These are phyloP conservation scores for Phaeodactylum tricornutum DNA, from an alignment of 108 stramenopile genomes.

Conservation along the genomic window DNA sequence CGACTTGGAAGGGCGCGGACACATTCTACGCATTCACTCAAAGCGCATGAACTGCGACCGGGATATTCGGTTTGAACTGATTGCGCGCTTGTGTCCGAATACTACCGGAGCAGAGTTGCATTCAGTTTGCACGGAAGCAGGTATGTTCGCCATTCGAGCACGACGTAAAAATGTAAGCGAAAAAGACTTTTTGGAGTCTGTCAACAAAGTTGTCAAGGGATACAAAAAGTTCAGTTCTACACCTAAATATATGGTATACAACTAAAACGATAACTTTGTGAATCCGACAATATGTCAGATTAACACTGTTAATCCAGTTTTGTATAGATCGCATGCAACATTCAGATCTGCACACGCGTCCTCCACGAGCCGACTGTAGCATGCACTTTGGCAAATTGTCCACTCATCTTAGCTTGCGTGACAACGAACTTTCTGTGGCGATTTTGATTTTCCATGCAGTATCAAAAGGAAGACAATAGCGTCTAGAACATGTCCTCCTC, in stretches of 20 bases:
- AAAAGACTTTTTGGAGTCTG: conserved; percentile 96
- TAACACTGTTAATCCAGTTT: too few species aligned
- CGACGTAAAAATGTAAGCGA: conserved; percentile 94
- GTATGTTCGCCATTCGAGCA: conserved; percentile 99
- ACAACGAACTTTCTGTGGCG: too few species aligned
- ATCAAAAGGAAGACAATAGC: too few species aligned
- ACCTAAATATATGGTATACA: conserved; percentile 94
- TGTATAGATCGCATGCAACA: too few species aligned
- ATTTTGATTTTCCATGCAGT: too few species aligned
- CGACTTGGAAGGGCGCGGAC: conserved; percentile 92
- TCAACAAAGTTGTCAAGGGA: conserved; percentile 99
- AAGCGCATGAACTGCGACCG: conserved; percentile 97
- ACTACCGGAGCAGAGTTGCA: conserved; percentile 97
- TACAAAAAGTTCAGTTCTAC: conserved; percentile 99
- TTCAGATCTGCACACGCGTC: too few species aligned
- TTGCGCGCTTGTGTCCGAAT: conserved; percentile 96
- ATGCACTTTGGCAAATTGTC: too few species aligned
- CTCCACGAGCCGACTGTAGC: too few species aligned
- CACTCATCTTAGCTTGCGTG: too few species aligned
- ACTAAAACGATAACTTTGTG: conserved; percentile 29
- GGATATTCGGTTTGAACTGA: conserved; percentile 97
- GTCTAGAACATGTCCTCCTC: conserved; percentile 89
- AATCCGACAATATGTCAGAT: too few species aligned
- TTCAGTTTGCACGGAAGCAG: conserved; percentile 96
- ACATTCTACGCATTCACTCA: conserved; percentile 93